Percentiles rank a stretch among this genome's conserved stretches.
phyloP scores from a whole-genome alignment of 495 filamentous ascomycete genomes.

The Trichoderma erinaceum region DNA sequence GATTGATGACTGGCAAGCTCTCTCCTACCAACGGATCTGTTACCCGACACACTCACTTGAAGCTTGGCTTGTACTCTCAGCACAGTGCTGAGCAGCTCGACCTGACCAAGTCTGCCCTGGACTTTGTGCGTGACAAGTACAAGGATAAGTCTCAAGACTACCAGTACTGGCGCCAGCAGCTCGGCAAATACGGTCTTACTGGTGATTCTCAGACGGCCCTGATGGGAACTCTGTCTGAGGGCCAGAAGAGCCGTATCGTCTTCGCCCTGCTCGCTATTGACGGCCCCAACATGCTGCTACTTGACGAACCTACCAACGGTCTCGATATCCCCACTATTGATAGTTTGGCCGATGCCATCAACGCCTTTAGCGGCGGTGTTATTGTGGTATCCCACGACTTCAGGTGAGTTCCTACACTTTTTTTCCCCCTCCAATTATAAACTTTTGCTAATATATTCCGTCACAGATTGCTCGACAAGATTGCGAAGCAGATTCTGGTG shows the following conservation, averaged over 20 bases:
- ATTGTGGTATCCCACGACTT: slow-evolving; percentile 99
- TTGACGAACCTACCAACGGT: slow-evolving; percentile 99
- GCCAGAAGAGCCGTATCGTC: slow-evolving; percentile 95
- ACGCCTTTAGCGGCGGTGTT: slow-evolving; percentile 90
- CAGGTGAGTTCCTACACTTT: slow-evolving; percentile 51
- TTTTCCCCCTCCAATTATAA: background rate
- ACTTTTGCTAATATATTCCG: background rate
- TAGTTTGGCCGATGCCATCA: slow-evolving; percentile 94
- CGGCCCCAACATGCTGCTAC: slow-evolving; percentile 91
- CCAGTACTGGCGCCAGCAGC: slow-evolving; percentile 98
- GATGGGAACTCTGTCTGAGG: slow-evolving; percentile 96
- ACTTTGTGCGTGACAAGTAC: slow-evolving; percentile 98
- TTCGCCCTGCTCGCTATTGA: slow-evolving; percentile 96
- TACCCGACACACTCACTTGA: slow-evolving; percentile 91
- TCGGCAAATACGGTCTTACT: slow-evolving; percentile 85
- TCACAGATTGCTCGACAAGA: slow-evolving; percentile 88
- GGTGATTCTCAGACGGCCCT: slow-evolving; percentile 92
- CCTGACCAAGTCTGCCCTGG: slow-evolving; percentile 92
- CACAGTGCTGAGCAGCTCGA: slow-evolving; percentile 98
- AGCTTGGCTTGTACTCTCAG: slow-evolving; percentile 95
- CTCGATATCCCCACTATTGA: slow-evolving; percentile 99
- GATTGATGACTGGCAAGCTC: slow-evolving; percentile 95
- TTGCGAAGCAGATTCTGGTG: slow-evolving; percentile 98
- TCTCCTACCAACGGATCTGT: slow-evolving; percentile 78
- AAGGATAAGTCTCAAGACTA: slow-evolving; percentile 84